Percentiles rank a stretch among this genome's conserved stretches.
Conservation (phyloP, 2,329 filamentous ascomycete species). For the Trichoderma breve region DNA sequence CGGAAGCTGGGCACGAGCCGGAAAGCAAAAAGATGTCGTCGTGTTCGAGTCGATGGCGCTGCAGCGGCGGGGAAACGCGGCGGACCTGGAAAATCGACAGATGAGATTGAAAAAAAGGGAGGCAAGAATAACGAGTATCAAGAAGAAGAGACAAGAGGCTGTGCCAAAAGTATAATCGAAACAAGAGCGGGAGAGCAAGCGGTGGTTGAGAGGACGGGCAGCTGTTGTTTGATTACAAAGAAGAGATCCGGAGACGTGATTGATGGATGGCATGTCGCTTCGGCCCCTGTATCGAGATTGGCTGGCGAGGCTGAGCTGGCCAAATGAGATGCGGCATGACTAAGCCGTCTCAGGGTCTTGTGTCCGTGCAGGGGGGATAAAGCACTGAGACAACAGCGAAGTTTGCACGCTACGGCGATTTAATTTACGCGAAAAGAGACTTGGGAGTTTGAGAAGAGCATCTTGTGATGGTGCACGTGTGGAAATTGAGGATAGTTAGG, state of each 20-base stretch:
- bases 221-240: constrained; percentile 19
- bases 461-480: not conserved
- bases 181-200: not conserved
- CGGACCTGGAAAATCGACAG: not conserved
- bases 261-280: constrained; percentile 15
- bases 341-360: constrained; percentile 11
- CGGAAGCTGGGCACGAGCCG: not conserved
- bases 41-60: constrained; percentile 13
- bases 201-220: constrained; percentile 6
- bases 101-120: not conserved
- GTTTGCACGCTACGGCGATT: not conserved
- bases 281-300: constrained; percentile 17
- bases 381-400: not conserved
- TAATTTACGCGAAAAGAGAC: not conserved
- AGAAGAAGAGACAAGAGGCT: not conserved
- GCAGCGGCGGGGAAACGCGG: constrained; percentile 13
- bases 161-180: not conserved
- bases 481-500: not conserved
- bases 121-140: not conserved
- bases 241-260: constrained; percentile 17
- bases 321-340: constrained; percentile 13
- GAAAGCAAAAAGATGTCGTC: constrained; percentile 6
- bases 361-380: not conserved
- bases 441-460: not conserved
- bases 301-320: constrained; percentile 20